These are phyloP conservation scores for Pseudogymnoascus sp. DNA, from an alignment of 2,329 filamentous ascomycete species.

Conservation along the genomic window DNA sequence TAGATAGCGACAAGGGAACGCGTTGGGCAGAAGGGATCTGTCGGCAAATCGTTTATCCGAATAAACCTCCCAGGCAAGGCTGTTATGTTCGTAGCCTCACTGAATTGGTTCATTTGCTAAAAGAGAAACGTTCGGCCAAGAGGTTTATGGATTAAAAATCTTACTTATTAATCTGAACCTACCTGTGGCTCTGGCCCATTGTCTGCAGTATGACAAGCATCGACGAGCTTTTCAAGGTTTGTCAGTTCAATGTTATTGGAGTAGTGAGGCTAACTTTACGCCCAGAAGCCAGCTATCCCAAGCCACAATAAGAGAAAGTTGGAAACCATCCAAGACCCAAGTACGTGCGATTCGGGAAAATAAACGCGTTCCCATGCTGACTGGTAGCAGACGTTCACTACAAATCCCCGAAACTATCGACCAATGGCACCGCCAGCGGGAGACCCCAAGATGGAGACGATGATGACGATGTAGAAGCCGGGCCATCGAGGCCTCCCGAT, in stretches of 20 bases:
- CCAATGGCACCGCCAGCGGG: slow-evolving; percentile 12
- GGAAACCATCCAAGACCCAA: slow-evolving; percentile 7
- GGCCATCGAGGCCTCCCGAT: slow-evolving; percentile 42
- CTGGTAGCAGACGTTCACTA: neutral
- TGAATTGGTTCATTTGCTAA: neutral
- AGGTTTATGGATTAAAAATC: neutral
- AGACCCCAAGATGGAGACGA: slow-evolving; percentile 22
- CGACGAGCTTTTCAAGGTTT: slow-evolving; percentile 8
- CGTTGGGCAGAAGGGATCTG: neutral
- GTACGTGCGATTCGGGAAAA: neutral
- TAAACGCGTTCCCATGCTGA: neutral
- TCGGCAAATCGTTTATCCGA: neutral
- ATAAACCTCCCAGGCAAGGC: slow-evolving; percentile 3
- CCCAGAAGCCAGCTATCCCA: slow-evolving; percentile 4
- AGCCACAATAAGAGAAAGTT: slow-evolving; percentile 10
- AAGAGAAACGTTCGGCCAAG: neutral
- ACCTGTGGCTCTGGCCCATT: neutral
- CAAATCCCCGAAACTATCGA: slow-evolving; percentile 9
- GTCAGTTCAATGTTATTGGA: neutral
- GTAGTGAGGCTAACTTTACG: neutral
- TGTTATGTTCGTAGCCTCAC: slow-evolving; percentile 10
- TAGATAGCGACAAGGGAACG: neutral
- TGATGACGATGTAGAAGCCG: slow-evolving; percentile 38
- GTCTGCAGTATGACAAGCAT: neutral
- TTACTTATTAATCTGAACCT: neutral